phyloP scores from a whole-genome alignment of 805 yeast genomes.

The Saturnispora sekii region DNA sequence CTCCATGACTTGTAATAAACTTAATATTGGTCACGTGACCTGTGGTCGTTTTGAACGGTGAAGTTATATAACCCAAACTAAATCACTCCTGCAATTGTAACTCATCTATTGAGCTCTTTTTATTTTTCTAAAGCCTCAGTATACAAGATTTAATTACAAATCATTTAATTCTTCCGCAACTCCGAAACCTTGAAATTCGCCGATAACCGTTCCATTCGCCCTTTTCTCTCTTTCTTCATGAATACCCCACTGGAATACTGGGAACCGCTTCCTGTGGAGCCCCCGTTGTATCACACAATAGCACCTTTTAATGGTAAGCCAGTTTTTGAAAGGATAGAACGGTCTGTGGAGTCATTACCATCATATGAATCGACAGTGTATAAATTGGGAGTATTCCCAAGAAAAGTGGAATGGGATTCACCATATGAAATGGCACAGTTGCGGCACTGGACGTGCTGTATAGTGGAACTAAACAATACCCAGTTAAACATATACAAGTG shows the following conservation, averaged over 20 bases:
- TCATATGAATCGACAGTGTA: slow-evolving; percentile 55
- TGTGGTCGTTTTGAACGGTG: too few relatives aligned
- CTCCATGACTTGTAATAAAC: too few relatives aligned
- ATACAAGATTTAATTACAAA: background rate
- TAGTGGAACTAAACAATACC: slow-evolving; percentile 77
- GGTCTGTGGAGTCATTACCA: slow-evolving; percentile 45
- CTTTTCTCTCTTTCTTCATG: background rate
- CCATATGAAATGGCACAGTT: slow-evolving; percentile 64
- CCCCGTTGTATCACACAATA: slow-evolving; percentile 29
- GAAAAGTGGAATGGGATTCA: slow-evolving; percentile 68
- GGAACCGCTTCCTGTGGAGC: slow-evolving; percentile 31
- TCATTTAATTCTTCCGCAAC: background rate
- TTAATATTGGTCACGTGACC: too few relatives aligned
- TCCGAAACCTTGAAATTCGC: background rate
- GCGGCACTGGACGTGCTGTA: slow-evolving; percentile 60
- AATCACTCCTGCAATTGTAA: too few relatives aligned
- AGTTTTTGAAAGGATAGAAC: slow-evolving; percentile 21
- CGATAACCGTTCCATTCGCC: background rate
- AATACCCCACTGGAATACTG: background rate
- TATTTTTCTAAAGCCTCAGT: too few relatives aligned
- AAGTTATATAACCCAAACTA: too few relatives aligned
- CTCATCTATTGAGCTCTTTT: too few relatives aligned
- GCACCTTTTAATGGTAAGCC: slow-evolving; percentile 31
- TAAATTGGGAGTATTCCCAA: slow-evolving; percentile 43
- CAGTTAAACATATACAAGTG: slow-evolving; percentile 60